phyloP scores from a whole-genome alignment of 495 filamentous ascomycete genomes.

The Penicillium daleae region DNA sequence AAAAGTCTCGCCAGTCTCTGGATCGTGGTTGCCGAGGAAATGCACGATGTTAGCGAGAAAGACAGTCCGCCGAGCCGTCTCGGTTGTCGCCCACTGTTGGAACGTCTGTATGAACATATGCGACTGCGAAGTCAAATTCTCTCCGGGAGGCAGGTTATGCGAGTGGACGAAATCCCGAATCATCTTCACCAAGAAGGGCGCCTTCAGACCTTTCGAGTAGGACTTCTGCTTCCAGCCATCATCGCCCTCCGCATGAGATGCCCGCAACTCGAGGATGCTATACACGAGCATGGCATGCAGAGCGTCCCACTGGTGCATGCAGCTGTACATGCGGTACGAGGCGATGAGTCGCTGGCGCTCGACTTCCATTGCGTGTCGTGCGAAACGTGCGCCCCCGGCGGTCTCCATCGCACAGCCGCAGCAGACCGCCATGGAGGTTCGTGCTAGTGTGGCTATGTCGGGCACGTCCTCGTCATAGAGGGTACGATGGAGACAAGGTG shows the following conservation, averaged over 20 bases:
- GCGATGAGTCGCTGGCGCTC: conserved; percentile 22
- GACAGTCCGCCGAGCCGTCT: not conserved
- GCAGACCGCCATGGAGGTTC: conserved; percentile 23
- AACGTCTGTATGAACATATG: not conserved
- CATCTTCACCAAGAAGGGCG: conserved; percentile 24
- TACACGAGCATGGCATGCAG: conserved; percentile 26
- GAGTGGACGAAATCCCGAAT: conserved; percentile 10
- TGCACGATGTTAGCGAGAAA: not conserved
- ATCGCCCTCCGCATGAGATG: not conserved
- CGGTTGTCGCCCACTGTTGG: not conserved
- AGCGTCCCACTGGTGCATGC: conserved; percentile 27
- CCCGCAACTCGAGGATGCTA: conserved; percentile 14
- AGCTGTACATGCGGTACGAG: conserved; percentile 12
- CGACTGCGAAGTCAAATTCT: not conserved
- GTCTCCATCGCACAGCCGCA: conserved; percentile 22
- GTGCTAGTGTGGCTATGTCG: conserved; percentile 22
- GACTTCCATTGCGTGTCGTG: conserved; percentile 18
- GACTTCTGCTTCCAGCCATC: conserved; percentile 18
- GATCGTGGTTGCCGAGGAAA: conserved; percentile 10
- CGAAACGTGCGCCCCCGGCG: conserved; percentile 16
- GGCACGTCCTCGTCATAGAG: conserved; percentile 16
- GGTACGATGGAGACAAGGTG: conserved; percentile 17
- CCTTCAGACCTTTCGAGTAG: conserved; percentile 10
- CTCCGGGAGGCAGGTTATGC: not conserved
- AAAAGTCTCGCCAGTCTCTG: conserved; percentile 2